These are phyloP conservation scores for Microdochium nivale DNA, from an alignment of 2,329 filamentous ascomycete genomes.

Conservation along the genomic window DNA sequence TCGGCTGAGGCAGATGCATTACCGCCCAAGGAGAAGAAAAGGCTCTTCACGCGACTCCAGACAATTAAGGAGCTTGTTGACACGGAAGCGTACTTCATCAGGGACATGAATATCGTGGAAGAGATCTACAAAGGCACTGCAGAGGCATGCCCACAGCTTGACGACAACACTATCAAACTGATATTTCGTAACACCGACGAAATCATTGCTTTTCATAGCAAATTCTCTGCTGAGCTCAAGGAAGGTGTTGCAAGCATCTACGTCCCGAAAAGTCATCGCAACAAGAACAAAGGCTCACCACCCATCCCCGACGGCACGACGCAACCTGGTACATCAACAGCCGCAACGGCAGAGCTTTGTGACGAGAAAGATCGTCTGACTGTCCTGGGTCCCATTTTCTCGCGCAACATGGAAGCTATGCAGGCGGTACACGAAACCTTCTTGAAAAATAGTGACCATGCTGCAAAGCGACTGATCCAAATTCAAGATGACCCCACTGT, in stretches of 20 bases:
- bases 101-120: conserved; percentile 94
- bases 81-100: conserved; percentile 83
- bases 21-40: conserved; percentile 51
- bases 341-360: conserved; percentile 30
- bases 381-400: conserved; percentile 43
- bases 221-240: conserved; percentile 73
- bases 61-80: conserved; percentile 88
- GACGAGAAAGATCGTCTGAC: conserved; percentile 45
- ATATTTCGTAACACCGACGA: conserved; percentile 92
- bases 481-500: conserved; percentile 56
- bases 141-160: conserved; percentile 70
- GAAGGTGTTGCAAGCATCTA: conserved; percentile 74
- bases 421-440: conserved; percentile 53
- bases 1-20: conserved; percentile 24
- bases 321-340: conserved; percentile 20
- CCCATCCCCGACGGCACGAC: conserved; percentile 25
- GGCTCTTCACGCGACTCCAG: conserved; percentile 72
- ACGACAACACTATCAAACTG: conserved; percentile 74
- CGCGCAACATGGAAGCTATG: conserved; percentile 50
- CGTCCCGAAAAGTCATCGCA: conserved; percentile 46
- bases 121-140: conserved; percentile 97
- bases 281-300: conserved; percentile 31
- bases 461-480: conserved; percentile 51
- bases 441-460: conserved; percentile 53
- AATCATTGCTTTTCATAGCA: conserved; percentile 76